Base-by-base conservation (phyloP, 805 yeast genomes). In the Metschnikowia sp. region DNA sequence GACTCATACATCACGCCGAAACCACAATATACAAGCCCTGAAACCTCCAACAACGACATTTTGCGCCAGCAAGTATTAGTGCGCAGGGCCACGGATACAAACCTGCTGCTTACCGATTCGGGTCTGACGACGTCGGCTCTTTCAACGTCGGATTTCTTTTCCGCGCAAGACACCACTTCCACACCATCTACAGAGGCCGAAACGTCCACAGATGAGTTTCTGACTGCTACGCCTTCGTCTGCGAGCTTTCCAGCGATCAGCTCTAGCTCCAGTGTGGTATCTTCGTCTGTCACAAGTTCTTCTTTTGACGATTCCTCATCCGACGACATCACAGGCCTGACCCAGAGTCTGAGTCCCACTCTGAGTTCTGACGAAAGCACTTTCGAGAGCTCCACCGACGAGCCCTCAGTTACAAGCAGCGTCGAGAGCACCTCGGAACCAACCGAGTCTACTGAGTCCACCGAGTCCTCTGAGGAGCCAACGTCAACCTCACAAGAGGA, bases 31-130 rank as follows among this genome's bases (percentile, higher is more conserved):
- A 22, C 22, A 22, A 22, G 22, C 22, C 22, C 22, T 22, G 22
- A 22, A 22, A 22, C 22, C 22, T 3, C 22, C 6, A 22, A 4
- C 22, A 22, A 6, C 22, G 22, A 22, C 4, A 22, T 22, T 6
- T 22, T 6, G 22, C 6, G 22, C n/a, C 38, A 36, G 29, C 26
- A 36, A 5, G 11, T 36, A 11, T 36, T 36, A 29, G 11, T 36
- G 29, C 26, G 38, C 10, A 36, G 38, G n/a, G 38, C 13, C 12
- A 15, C 11, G n/a, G 11, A n/a, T 32, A n/a, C 40, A 32, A 42
- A 26, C 39, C 26, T 32, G 36, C 40, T 42, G 46, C 46, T 42
- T 40, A 32, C 13, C 10, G 31, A 34, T 13, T 9, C 38, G n/a
- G 29, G 11, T 11, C 8, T 31, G 11, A 31, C 33, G 11, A 4